Percentiles rank a stretch among this genome's conserved stretches.
Conservation (phyloP, 768 basidiomycete genomes). For the Pisolithus tinctorius region DNA sequence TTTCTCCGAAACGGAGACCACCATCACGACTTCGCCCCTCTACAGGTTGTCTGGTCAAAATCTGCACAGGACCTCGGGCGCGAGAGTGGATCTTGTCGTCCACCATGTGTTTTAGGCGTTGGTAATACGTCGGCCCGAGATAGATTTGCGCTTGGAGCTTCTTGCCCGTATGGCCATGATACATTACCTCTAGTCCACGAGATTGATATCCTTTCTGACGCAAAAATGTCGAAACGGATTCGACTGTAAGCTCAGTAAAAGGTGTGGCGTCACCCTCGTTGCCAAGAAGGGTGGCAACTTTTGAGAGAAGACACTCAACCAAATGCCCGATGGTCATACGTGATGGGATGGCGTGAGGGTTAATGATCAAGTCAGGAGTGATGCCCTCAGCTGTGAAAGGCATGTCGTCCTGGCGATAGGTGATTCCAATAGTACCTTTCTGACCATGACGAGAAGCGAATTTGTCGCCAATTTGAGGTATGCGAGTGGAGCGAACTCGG, state of each 20-base stretch:
- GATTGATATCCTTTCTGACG: slow-evolving; percentile 91
- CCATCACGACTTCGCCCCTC: slow-evolving; percentile 98
- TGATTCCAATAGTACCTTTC: slow-evolving; percentile 99
- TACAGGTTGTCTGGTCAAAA: slow-evolving; percentile 94
- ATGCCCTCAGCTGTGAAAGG: slow-evolving; percentile 97
- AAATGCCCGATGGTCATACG: slow-evolving; percentile 99
- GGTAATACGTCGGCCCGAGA: slow-evolving; percentile 98
- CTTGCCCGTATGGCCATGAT: slow-evolving; percentile 96
- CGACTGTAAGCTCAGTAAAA: slow-evolving; percentile 96
- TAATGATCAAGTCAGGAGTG: slow-evolving; percentile 95
- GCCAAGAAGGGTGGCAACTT: slow-evolving; percentile 92
- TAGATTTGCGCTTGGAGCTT: slow-evolving; percentile 98
- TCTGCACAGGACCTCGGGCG: slow-evolving; percentile 95
- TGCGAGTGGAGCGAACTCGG: slow-evolving; percentile 89
- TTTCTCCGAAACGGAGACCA: slow-evolving; percentile 99
- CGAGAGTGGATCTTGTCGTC: slow-evolving; percentile 99
- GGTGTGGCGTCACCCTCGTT: slow-evolving; percentile 98
- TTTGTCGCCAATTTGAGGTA: slow-evolving; percentile 98
- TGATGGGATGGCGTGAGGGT: slow-evolving; percentile 98
- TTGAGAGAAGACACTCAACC: slow-evolving; percentile 95
- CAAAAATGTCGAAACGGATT: slow-evolving; percentile 91
- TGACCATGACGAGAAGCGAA: slow-evolving; percentile 99
- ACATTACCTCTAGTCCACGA: slow-evolving; percentile 96
- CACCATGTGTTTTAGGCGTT: slow-evolving; percentile 99
- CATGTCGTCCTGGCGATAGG: slow-evolving; percentile 99